phyloP scores from a whole-genome alignment of 176 grass and related monocot genomes.

The Aechmea fasciata region DNA sequence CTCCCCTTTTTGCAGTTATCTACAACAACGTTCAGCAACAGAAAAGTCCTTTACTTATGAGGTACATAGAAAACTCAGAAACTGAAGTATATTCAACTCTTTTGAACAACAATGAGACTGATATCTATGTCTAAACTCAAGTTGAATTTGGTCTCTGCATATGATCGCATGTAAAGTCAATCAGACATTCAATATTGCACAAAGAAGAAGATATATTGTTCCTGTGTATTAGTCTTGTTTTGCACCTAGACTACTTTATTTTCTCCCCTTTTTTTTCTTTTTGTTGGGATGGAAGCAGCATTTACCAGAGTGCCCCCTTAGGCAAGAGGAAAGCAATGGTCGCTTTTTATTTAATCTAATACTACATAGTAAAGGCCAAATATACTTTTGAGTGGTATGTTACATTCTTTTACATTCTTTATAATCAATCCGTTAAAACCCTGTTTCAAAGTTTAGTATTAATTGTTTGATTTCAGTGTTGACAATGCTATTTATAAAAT shows the following conservation, averaged over 20 bases:
- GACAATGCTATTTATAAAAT: no score
- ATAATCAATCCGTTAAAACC: no score
- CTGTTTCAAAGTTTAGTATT: no score
- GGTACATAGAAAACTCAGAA: slow-evolving; percentile 32
- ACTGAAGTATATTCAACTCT: background rate
- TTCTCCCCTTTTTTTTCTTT: background rate
- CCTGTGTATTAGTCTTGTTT: background rate
- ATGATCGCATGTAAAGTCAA: background rate
- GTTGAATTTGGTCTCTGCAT: background rate
- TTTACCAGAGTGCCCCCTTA: no score
- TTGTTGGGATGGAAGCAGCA: background rate
- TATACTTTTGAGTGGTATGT: no score
- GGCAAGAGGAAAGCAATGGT: no score
- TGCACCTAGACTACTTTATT: background rate
- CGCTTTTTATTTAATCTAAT: no score
- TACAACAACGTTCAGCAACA: slow-evolving; percentile 46
- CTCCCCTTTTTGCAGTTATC: slow-evolving; percentile 42
- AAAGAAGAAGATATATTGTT: background rate
- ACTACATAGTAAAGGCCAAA: no score
- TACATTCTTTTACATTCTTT: no score
- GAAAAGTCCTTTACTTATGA: slow-evolving; percentile 83
- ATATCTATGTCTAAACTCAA: background rate
- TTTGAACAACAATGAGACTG: background rate
- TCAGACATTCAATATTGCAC: background rate
- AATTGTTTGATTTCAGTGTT: no score